Evolutionary conservation across 768 basidiomycete genomes (phyloP), one percentile per base, ranked within the genome.

Genomic region (Lactarius tabidus): DNA sequence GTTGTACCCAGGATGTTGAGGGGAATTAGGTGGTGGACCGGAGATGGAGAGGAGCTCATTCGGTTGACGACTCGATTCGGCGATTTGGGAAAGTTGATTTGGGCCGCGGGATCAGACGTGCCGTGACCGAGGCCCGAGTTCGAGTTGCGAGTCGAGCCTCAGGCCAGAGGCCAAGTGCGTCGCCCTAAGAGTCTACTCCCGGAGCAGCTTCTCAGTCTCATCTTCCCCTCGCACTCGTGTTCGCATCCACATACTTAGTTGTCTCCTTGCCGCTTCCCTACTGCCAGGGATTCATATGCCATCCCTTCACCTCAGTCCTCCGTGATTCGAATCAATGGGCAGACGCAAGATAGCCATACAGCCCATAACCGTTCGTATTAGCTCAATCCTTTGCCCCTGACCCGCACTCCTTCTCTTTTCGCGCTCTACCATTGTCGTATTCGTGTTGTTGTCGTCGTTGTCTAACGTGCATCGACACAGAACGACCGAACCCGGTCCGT

Each of bases 401-500:
- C 12, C 65, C 7, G 59, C 67, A 68, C 66, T 23, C 18, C 23
- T 43, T 57, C 38, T 28, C 10, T 43, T 59, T 59, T 64, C 67
- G 74, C 72, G 71, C 72, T 70, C 71, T 66, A 57, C 36, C 45
- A 70, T 70, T 41, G 31, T 23, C n/a, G 14, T 26, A 15, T 33
- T 26, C 5, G 3, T 68, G 72, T 56, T 35, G 41, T 52, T 38
- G 67, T 73, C 33, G 23, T 33, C 38, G n/a, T n/a, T 9, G 74
- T 76, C 75, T 72, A 76, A 65, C 63, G 57, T 76, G 81, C 79
- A 78, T 75, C 78, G 77, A 51, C 48, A 14, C 82, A 93, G 91
- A 89, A 93, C 79, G 91, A 93, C 78, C 87, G 91, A 78, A 93
- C 93, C 76, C 88, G 91, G 71, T 89, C 90, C 67, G 91, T 93